Conservation (phyloP, 2,329 filamentous ascomycete genomes). For the Diaporthe nobilis region DNA sequence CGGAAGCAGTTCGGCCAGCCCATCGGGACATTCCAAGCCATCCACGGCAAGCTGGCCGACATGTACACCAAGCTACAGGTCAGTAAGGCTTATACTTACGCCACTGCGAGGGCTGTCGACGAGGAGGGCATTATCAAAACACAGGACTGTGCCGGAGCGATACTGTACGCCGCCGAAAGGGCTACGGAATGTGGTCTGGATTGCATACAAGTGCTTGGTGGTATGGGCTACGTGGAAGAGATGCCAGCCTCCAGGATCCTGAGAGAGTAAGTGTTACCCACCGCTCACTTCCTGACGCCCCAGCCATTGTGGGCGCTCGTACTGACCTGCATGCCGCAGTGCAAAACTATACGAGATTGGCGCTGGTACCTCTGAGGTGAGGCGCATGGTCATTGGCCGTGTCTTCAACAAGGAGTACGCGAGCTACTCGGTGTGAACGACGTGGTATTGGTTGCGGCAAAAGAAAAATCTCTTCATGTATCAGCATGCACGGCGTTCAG, state of each 20-base stretch:
- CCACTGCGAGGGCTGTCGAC: slow-evolving; percentile 84
- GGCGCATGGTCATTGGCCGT: slow-evolving; percentile 93
- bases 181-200: slow-evolving; percentile 90
- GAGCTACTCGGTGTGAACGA: slow-evolving; percentile 44
- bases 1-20: slow-evolving; percentile 90
- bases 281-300: not conserved
- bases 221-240: slow-evolving; percentile 97
- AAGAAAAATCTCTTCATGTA: slow-evolving; percentile 5
- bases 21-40: slow-evolving; percentile 91
- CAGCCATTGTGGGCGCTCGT: not conserved
- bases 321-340: slow-evolving; percentile 57
- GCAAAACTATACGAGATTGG: slow-evolving; percentile 94
- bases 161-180: slow-evolving; percentile 91
- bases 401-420: slow-evolving; percentile 91
- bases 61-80: slow-evolving; percentile 97
- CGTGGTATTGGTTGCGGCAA: not conserved
- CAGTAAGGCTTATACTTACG: slow-evolving; percentile 88
- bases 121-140: slow-evolving; percentile 81
- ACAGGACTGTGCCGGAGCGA: slow-evolving; percentile 94
- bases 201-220: slow-evolving; percentile 91
- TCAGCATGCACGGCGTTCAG: slow-evolving; percentile 30
- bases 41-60: slow-evolving; percentile 93
- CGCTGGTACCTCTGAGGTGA: slow-evolving; percentile 93
- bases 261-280: slow-evolving; percentile 68
- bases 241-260: slow-evolving; percentile 90